These are phyloP conservation scores for Neurospora tetrasperma DNA, from an alignment of 495 filamentous ascomycete genomes.

Conservation along the genomic window DNA sequence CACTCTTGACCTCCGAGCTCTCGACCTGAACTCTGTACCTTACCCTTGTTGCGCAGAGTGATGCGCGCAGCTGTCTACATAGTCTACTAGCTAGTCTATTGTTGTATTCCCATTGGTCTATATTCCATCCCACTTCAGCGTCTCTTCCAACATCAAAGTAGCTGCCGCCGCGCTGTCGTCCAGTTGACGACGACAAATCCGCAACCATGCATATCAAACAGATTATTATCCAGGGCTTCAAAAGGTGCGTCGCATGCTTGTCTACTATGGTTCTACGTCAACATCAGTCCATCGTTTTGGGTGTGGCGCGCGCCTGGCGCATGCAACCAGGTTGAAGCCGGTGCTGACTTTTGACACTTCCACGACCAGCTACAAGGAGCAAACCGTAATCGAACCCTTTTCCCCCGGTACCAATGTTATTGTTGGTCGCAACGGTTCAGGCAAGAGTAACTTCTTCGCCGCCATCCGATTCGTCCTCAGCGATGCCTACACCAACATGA, in stretches of 20 bases:
- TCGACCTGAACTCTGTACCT: background rate
- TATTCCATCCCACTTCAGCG: background rate
- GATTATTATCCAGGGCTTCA: constrained; percentile 99
- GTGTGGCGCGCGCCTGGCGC: background rate
- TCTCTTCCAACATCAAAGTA: constrained; percentile 1
- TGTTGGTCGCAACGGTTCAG: constrained; percentile 96
- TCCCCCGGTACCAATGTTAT: constrained; percentile 98
- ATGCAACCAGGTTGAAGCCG: background rate
- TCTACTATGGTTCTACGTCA: background rate
- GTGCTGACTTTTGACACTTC: constrained; percentile 11
- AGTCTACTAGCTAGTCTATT: background rate
- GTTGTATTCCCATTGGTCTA: background rate
- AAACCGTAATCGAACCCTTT: constrained; percentile 97
- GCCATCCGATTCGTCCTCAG: constrained; percentile 97
- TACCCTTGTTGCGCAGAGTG: background rate
- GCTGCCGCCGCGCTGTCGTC: constrained; percentile 17
- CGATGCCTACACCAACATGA: constrained; percentile 95
- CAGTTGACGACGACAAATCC: constrained; percentile 17
- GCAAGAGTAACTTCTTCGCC: constrained; percentile 99
- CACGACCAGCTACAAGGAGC: constrained; percentile 82
- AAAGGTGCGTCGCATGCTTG: constrained; percentile 55
- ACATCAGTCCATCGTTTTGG: background rate
- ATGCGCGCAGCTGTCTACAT: background rate
- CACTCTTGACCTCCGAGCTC: background rate
- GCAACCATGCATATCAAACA: constrained; percentile 95